Percentiles rank a stretch among this genome's conserved stretches.
Evolutionary conservation across 441 rosid species (phyloP).

Genomic region (Corymbia calophylla): DNA sequence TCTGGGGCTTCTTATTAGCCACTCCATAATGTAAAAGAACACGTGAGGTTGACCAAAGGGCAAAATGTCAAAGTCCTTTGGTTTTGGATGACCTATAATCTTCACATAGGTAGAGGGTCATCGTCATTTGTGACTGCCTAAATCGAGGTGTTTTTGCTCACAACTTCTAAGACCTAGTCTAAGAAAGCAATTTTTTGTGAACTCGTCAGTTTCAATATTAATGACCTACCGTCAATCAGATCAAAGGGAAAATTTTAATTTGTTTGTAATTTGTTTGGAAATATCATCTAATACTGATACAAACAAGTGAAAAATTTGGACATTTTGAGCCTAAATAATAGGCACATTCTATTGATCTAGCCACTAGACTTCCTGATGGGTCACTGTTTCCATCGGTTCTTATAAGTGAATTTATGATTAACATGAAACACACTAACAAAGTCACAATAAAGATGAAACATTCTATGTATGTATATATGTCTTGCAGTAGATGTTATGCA

Average conservation of each 20-base stretch:
- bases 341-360: neutral
- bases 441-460: neutral
- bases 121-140: neutral
- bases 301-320: fast-evolving
- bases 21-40: neutral
- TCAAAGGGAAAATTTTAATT: neutral
- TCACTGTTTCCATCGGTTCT: neutral
- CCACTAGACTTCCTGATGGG: neutral
- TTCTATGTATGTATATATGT: too few species aligned
- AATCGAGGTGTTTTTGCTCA: neutral
- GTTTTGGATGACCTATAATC: neutral
- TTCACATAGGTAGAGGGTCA: neutral
- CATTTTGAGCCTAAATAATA: neutral
- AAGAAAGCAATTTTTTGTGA: neutral
- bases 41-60: neutral
- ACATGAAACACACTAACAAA: neutral
- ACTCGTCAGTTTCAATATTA: neutral
- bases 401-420: fast-evolving
- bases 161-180: neutral
- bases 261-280: neutral
- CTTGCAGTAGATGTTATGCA: neutral
- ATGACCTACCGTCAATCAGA: neutral
- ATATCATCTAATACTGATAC: neutral
- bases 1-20: neutral
- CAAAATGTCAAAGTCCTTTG: neutral